Base-by-base conservation (phyloP, 306 rosid species). In the Fragaria ananassa region DNA sequence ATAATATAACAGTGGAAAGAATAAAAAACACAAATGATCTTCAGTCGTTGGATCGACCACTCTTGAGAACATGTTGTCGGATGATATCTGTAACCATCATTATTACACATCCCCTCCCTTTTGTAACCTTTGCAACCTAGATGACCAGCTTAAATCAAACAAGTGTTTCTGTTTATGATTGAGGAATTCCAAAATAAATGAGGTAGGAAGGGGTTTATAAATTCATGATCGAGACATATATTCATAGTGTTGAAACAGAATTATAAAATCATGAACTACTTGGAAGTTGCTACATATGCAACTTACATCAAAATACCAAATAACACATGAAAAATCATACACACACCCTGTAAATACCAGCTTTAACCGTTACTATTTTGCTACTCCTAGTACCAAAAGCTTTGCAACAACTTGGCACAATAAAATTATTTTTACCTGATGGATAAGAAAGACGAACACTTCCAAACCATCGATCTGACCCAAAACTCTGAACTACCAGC, bases 391-490 rank as follows among this genome's bases (percentile, higher is more conserved):
- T 70, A 47, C 39, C 67, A 70, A 11, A 70, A 4, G 74, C 46
- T 70, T 18, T 8, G 27, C 46, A 29, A 70, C 44, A 42, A 50
- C 62, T 34, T 15, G 10, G 23, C 21, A 53, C 39, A 31, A 29
- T 46, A 25, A 17, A 3, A 27, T 49, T 31, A 50, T 49, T 34
- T 50, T 1, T 46, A 70, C 31, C 74, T 50, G 62, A 46, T 50
- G 74, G 60, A 8, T 10, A 29, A 8, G 61, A 49, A 47, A 29
- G 46, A 31, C 45, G 13, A 21, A 46, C 13, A 69, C 73, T 69
- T 69, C 23, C 57, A 69, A 68, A 68, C 72, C 35, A 67, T 21
- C 51, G 2, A 10, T 11, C 72, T 68, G 13, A 17, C 25, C 74
- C 44, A 47, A 27, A 27, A 70, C 56, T 47, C 9, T 60, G 29